phyloP scores from a whole-genome alignment of 164 flowering plant species.

The Vitis cinerea region DNA sequence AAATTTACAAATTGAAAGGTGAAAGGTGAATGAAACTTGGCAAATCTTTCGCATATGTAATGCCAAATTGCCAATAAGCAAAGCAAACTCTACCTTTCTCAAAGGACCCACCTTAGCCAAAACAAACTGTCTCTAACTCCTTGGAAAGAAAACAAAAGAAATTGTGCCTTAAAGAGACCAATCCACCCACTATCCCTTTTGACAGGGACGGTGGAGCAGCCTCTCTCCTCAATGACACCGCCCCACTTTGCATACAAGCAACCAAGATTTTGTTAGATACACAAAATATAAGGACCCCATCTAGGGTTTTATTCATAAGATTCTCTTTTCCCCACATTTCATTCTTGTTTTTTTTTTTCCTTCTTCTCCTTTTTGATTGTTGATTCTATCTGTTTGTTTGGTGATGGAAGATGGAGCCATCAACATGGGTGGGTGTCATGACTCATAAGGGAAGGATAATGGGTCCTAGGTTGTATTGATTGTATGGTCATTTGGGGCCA shows the following conservation, averaged over 20 bases:
- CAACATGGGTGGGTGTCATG: too few relatives aligned
- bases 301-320: neutral
- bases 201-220: constrained; percentile 6
- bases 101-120: constrained; percentile 15
- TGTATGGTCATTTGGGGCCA: too few relatives aligned
- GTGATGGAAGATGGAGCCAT: too few relatives aligned
- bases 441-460: too few relatives aligned
- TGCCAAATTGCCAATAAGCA: neutral
- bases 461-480: too few relatives aligned
- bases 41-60: neutral
- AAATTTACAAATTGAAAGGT: neutral
- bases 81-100: constrained; percentile 1
- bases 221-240: constrained; percentile 13
- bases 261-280: constrained; percentile 19
- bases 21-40: neutral
- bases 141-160: constrained; percentile 6
- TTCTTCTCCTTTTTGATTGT: too few relatives aligned
- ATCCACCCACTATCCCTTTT: neutral
- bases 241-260: constrained; percentile 5
- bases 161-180: constrained; percentile 4
- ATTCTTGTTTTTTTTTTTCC: too few relatives aligned
- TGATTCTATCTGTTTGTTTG: too few relatives aligned
- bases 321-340: neutral
- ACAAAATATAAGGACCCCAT: constrained; percentile 9
- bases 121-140: constrained; percentile 7